Conservation (phyloP, 768 basidiomycete genomes). For the Amanita subjunquillea region DNA sequence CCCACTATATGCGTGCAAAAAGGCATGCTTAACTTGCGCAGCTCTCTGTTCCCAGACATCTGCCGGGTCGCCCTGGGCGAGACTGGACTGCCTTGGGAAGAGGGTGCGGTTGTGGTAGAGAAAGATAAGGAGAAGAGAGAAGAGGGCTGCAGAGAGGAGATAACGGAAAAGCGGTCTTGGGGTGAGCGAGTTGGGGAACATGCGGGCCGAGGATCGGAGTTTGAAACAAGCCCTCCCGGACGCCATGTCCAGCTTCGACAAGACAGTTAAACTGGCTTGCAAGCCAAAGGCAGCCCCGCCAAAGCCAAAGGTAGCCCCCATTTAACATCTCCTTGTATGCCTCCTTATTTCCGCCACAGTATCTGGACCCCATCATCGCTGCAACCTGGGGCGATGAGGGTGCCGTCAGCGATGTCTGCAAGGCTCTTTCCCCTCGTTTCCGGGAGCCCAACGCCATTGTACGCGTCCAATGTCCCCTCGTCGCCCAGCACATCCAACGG, state of each 20-base stretch:
- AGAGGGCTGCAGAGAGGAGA: constrained; percentile 17
- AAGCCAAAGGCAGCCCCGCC: constrained; percentile 95
- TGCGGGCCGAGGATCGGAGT: constrained; percentile 1
- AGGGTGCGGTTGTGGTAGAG: constrained; percentile 12
- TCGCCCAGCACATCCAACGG: background rate
- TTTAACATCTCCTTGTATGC: constrained; percentile 6
- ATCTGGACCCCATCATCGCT: constrained; percentile 92
- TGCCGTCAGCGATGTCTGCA: constrained; percentile 86
- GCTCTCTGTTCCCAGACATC: constrained; percentile 43
- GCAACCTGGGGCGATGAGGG: constrained; percentile 97
- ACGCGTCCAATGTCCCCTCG: constrained; percentile 18
- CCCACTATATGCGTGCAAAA: constrained; percentile 56
- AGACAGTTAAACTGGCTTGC: constrained; percentile 93
- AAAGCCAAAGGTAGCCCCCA: constrained; percentile 70
- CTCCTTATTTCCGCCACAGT: constrained; percentile 35
- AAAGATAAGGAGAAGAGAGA: constrained; percentile 17
- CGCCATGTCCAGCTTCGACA: constrained; percentile 71
- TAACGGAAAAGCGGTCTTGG: constrained; percentile 17
- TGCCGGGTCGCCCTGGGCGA: constrained; percentile 14
- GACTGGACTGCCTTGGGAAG: constrained; percentile 6
- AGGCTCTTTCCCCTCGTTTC: constrained; percentile 73
- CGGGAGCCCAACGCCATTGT: constrained; percentile 90
- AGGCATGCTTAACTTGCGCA: constrained; percentile 47
- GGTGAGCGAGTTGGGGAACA: background rate
- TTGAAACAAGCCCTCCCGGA: constrained; percentile 5